These are phyloP conservation scores for Delitschia confertaspora DNA, from an alignment of 495 filamentous ascomycete species.

Conservation along the genomic window DNA sequence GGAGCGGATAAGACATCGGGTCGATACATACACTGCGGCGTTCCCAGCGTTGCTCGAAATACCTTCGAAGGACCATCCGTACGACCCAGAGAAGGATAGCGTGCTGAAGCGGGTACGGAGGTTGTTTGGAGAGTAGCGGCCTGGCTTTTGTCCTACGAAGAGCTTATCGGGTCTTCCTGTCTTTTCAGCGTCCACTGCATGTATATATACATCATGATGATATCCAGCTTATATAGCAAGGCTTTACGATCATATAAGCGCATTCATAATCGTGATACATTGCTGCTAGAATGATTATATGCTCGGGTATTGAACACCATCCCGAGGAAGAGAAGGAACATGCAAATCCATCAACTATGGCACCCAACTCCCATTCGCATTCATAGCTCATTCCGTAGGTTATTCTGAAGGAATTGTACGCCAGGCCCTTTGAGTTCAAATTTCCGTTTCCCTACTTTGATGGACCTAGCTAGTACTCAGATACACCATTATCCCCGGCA, in stretches of 20 bases:
- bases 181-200: too few species aligned
- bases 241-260: too few species aligned
- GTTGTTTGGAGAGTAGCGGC: slow-evolving; percentile 75
- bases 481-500: slow-evolving; percentile 2
- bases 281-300: too few species aligned
- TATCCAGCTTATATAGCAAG: too few species aligned
- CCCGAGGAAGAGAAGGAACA: too few species aligned
- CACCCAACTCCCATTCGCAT: too few species aligned
- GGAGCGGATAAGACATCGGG: slow-evolving; percentile 77
- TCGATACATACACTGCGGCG: slow-evolving; percentile 65
- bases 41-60: slow-evolving; percentile 84
- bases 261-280: too few species aligned
- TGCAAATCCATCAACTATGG: too few species aligned
- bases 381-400: slow-evolving; percentile 19
- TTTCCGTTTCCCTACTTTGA: slow-evolving; percentile 21
- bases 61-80: slow-evolving; percentile 97
- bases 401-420: slow-evolving; percentile 22
- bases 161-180: too few species aligned
- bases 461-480: slow-evolving; percentile 18
- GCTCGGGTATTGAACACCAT: too few species aligned
- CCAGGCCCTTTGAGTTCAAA: slow-evolving; percentile 18
- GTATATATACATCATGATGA: too few species aligned
- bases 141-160: too few species aligned
- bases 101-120: slow-evolving; percentile 84
- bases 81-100: slow-evolving; percentile 98